Evolutionary conservation across 257 asterid species (phyloP).

Genomic region (Salvia miltiorrhiza): DNA sequence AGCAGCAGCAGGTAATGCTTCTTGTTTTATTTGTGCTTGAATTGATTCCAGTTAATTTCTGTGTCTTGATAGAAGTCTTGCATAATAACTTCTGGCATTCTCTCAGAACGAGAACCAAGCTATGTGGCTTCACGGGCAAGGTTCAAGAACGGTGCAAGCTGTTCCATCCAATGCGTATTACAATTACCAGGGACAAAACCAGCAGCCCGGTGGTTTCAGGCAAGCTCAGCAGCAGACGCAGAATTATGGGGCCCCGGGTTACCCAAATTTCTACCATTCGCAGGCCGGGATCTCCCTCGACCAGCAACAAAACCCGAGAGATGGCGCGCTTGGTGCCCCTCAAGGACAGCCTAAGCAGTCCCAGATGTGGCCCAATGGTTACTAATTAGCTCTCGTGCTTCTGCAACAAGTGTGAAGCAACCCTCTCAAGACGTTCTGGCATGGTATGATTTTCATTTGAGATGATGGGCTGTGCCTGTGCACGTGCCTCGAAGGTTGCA

Average conservation of each 20-base stretch:
- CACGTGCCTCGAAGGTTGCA: slow-evolving; percentile 38
- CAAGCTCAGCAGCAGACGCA: slow-evolving; percentile 71
- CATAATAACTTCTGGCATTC: slow-evolving; percentile 1
- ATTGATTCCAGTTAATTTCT: background rate
- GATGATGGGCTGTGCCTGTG: slow-evolving; percentile 23
- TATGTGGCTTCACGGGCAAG: slow-evolving; percentile 76
- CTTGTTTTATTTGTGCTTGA: background rate
- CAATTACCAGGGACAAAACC: slow-evolving; percentile 61
- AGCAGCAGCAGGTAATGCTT: slow-evolving; percentile 74
- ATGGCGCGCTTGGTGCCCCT: slow-evolving; percentile 50
- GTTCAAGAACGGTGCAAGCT: slow-evolving; percentile 67
- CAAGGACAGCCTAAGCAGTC: slow-evolving; percentile 84
- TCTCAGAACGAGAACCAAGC: slow-evolving; percentile 67
- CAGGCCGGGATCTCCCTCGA: slow-evolving; percentile 63
- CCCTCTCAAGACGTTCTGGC: slow-evolving; percentile 37
- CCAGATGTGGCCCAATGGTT: slow-evolving; percentile 78
- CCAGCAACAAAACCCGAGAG: slow-evolving; percentile 70
- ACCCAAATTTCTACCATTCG: slow-evolving; percentile 66
- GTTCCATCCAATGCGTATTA: slow-evolving; percentile 61
- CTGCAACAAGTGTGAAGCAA: slow-evolving; percentile 40
- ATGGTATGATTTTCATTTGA: slow-evolving; percentile 13
- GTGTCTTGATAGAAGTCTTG: background rate
- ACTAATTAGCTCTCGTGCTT: slow-evolving; percentile 49
- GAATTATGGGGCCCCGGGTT: slow-evolving; percentile 61
- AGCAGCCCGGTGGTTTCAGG: slow-evolving; percentile 63